Evolutionary conservation across 2,329 filamentous ascomycete genomes (phyloP), one percentile per base, ranked within the genome.

Genomic region (Stagonosporopsis tanaceti): DNA sequence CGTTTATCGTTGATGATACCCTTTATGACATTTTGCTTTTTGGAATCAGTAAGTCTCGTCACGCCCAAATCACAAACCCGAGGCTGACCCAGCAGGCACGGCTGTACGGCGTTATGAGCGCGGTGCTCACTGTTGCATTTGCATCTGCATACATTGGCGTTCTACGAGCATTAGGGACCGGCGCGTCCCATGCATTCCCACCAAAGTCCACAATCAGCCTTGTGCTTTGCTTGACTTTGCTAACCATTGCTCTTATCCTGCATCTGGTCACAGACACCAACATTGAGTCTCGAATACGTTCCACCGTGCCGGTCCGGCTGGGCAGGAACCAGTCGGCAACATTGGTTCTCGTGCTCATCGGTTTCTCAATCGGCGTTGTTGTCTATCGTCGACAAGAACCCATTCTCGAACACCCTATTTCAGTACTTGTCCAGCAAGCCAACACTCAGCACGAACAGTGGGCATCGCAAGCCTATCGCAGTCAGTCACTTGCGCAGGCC

Each of bases 321-420:
- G 71, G 71, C 53, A 64, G 70, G 57, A 70, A 71, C 47, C 72
- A 75, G 56, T 65, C 65, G 9, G 59, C 67, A 6, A 62, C 67
- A 2, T 65, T 77, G 4, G 68, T 82, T 17, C 52, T 79, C 6
- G 37, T 79, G 4, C 65, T 84, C 1, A 73, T 82, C 41, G 67
- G 77, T n/a, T 67, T 75, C 24, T 68, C 64, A 8, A 57, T 71
- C 8, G 66, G 66, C 44, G 65, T 72, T 5, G 56, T 68, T 9
- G 37, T 72, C 52, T 81, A 61, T 77, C 78, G 57, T 46, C 71
- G 77, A 27, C 73, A 77, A 28, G 78, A 79, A 50, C 77, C 75
- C 22, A 73, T 74, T 17, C 62, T 75, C 17, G 77, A 77, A 35
- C 85, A 87, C 66, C 84, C 85, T 0, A 85, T 87, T 47, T 81